Base-by-base conservation (phyloP, 2,329 filamentous ascomycete genomes). In the Didymella pinodella region DNA sequence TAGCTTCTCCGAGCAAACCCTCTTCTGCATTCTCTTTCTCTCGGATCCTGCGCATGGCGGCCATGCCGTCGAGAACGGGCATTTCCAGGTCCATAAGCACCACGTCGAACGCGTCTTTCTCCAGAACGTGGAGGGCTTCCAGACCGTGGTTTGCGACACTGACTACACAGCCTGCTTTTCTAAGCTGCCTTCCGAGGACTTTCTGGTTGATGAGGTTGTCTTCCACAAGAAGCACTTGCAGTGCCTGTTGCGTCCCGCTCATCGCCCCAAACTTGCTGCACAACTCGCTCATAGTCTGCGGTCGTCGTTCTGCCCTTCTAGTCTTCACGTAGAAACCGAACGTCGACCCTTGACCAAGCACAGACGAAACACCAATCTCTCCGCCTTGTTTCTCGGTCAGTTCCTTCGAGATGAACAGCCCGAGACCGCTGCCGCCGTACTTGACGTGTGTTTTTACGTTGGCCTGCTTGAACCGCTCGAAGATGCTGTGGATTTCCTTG, bases 51-150 rank as follows among this genome's bases (percentile, higher is more conserved):
- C 77, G 75, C 8, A 83, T 85, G 0, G 73, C 72, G 8, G 63
- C 66, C 26, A 75, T 46, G 0, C 73, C 74, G 50, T 86, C 80
- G 63, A 86, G 81, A 4, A 85, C 75, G 0, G 84, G 84, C 85
- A 86, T 86, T 69, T 78, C 82, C 7, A 85, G 80, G 62, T 86
- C 84, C 80, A 82, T 78, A 18, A 79, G 67, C 1, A 78, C 69
- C 12, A 74, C 67, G 38, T 76, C 72, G 29, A 76, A 74, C 1
- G 47, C 58, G 18, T 66, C 54, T 29, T 65, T 59, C 29, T 76
- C 72, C n/a, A 77, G 62, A 10, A 61, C 58, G 0, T 75, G 57
- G 1, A 79, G 63, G 2, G 77, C 77, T 63, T 77, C 75, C 12
- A 74, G 66, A n/a, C 76, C 76, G 47, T 78, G 74, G 29, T 75